Conservation (phyloP, 345 rosid species). For the Dipteronia dyeriana region DNA sequence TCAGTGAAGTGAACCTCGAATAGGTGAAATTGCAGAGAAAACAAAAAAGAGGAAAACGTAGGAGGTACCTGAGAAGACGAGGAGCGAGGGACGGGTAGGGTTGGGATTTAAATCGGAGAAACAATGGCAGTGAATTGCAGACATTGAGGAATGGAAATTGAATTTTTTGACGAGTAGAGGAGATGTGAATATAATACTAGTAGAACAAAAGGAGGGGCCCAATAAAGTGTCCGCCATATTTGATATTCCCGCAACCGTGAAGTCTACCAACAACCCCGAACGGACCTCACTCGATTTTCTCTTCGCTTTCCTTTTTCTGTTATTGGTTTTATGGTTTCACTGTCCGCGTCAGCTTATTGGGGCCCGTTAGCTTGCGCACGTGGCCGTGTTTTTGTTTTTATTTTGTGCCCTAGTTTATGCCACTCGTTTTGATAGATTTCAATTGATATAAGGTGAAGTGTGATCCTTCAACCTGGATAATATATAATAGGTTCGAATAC, state of each 20-base stretch:
- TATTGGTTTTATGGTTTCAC: neutral
- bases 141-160: slow-evolving; percentile 8
- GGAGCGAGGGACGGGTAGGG: slow-evolving; percentile 62
- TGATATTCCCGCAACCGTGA: slow-evolving; percentile 11
- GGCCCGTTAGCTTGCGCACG: neutral
- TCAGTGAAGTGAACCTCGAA: neutral
- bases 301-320: neutral
- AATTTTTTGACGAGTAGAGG: slow-evolving; percentile 16
- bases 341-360: neutral
- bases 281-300: neutral
- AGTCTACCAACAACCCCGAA: neutral
- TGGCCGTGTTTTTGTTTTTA: neutral
- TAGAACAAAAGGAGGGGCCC: slow-evolving; percentile 34
- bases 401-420: too few species aligned
- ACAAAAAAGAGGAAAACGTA: neutral
- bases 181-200: neutral
- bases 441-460: too few species aligned
- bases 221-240: slow-evolving; percentile 65
- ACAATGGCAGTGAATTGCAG: slow-evolving; percentile 35
- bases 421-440: too few species aligned
- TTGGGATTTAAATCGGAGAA: slow-evolving; percentile 40
- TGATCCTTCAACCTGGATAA: too few species aligned
- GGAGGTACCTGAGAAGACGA: slow-evolving; percentile 78
- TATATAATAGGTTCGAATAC: too few species aligned
- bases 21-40: slow-evolving; percentile 5